These are phyloP conservation scores for Elsinoe australis DNA, from an alignment of 2,329 filamentous ascomycete species.

Conservation along the genomic window DNA sequence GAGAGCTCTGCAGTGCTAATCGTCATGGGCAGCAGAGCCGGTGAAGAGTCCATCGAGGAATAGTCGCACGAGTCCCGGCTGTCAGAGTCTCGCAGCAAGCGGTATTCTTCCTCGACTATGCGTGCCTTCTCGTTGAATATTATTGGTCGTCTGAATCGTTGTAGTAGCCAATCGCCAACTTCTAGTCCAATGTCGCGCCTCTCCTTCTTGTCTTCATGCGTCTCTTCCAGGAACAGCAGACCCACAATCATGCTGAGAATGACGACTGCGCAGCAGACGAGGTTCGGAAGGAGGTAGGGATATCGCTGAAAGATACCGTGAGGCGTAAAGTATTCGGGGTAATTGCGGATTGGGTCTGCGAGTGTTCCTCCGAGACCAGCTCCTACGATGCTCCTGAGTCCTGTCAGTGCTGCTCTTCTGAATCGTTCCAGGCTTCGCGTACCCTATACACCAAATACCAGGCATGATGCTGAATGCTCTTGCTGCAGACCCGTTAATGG, in stretches of 20 bases:
- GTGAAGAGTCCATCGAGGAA: constrained; percentile 50
- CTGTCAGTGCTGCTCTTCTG: constrained; percentile 23
- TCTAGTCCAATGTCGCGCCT: constrained; percentile 69
- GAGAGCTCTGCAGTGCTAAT: constrained; percentile 29
- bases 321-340: constrained; percentile 62
- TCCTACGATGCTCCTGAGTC: constrained; percentile 72
- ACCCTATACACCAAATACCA: constrained; percentile 94
- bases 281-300: constrained; percentile 84
- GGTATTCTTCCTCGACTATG: constrained; percentile 34
- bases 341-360: constrained; percentile 76
- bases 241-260: constrained; percentile 68
- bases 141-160: not conserved
- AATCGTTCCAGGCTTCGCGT: constrained; percentile 31
- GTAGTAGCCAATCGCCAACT: constrained; percentile 61
- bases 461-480: constrained; percentile 97
- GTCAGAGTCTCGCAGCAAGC: constrained; percentile 49
- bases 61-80: constrained; percentile 44
- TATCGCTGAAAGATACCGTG: constrained; percentile 76
- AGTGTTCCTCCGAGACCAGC: constrained; percentile 85
- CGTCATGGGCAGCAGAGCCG: constrained; percentile 34
- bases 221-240: constrained; percentile 86
- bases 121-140: constrained; percentile 21
- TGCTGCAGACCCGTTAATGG: constrained; percentile 45
- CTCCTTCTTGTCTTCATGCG: constrained; percentile 73
- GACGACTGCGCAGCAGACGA: constrained; percentile 79